phyloP scores from a whole-genome alignment of 176 grass and related monocot species.

The Carex pumila region DNA sequence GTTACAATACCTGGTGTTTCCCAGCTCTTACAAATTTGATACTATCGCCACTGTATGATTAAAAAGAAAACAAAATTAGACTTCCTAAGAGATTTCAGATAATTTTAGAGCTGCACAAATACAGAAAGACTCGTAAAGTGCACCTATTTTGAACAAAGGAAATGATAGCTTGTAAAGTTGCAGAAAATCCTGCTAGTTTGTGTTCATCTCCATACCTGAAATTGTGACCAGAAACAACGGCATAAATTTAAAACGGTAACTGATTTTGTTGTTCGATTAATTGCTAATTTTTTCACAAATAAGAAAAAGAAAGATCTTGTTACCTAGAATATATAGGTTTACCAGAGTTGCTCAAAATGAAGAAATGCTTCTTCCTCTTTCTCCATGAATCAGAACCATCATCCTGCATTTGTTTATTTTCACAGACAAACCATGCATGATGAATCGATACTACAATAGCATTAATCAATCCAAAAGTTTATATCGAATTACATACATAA shows the following conservation, averaged over 20 bases:
- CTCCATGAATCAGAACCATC: conserved; percentile 90
- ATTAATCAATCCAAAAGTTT: neutral
- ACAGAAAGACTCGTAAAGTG: neutral
- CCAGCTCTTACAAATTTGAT: conserved; percentile 94
- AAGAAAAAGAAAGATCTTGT: neutral
- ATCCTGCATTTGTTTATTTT: conserved; percentile 44
- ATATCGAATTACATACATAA: neutral
- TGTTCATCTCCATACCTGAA: conserved; percentile 96
- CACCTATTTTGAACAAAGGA: conserved; percentile 96
- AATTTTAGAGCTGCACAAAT: conserved; percentile 1
- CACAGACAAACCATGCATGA: neutral
- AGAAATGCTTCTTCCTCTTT: conserved; percentile 95
- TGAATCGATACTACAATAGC: neutral
- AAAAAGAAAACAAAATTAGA: neutral
- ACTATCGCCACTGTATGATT: conserved; percentile 54
- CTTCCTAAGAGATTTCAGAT: neutral
- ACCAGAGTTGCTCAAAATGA: conserved; percentile 88
- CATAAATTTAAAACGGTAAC: neutral
- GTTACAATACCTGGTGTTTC: conserved; percentile 68
- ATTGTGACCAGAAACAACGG: neutral
- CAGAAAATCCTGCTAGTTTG: conserved; percentile 96
- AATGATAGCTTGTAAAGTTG: conserved; percentile 94
- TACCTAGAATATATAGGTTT: conserved; percentile 97
- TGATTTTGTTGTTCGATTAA: neutral
- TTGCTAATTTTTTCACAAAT: neutral